Evolutionary conservation across 2,329 filamentous ascomycete species (phyloP).

Genomic region (Botrytis tulipae): DNA sequence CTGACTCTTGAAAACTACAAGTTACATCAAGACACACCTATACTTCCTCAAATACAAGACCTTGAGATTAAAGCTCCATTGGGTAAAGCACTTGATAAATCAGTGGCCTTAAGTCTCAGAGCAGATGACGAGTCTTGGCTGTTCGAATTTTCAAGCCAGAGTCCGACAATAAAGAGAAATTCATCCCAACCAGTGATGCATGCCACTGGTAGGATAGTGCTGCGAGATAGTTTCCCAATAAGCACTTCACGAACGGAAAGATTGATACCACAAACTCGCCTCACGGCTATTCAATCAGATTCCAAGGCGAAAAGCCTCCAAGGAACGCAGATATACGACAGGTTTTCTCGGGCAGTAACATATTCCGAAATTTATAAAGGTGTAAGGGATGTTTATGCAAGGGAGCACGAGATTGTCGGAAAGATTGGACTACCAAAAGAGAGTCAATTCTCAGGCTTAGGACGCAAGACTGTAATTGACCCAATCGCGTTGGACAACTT

Average conservation of each 20-base stretch:
- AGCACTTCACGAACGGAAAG: not conserved
- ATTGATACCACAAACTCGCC: not conserved
- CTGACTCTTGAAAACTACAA: not conserved
- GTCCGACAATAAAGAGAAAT: not conserved
- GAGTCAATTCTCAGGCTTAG: not conserved
- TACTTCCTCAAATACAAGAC: not conserved
- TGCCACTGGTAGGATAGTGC: not conserved
- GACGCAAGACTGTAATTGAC: not conserved
- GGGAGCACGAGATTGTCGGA: not conserved
- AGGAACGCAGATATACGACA: not conserved
- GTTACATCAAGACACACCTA: not conserved
- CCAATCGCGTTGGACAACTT: constrained; percentile 37
- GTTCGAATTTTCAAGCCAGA: not conserved
- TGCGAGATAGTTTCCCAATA: not conserved
- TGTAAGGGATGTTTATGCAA: not conserved
- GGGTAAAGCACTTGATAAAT: not conserved
- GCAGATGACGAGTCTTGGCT: not conserved
- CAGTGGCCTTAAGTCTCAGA: not conserved
- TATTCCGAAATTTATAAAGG: constrained; percentile 12
- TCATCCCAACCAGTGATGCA: not conserved
- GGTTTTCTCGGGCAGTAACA: not conserved
- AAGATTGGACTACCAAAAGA: not conserved
- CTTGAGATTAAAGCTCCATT: not conserved
- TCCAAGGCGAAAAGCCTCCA: not conserved
- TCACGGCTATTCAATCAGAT: not conserved